Conservation (phyloP, 1,284 basidiomycete genomes). For the Tausonia pullulans region DNA sequence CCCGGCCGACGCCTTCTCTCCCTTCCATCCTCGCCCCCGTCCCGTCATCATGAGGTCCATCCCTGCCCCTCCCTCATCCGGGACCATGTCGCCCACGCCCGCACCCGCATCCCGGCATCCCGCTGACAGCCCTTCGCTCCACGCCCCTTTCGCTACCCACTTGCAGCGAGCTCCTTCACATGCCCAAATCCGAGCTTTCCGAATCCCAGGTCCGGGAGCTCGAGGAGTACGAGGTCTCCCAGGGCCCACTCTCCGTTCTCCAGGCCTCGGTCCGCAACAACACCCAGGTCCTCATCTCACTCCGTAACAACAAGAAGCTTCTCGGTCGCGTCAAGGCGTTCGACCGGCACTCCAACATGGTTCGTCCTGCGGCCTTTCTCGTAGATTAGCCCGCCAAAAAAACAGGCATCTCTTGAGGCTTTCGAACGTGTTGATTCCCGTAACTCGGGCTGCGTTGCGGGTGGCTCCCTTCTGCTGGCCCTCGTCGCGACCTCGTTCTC, state of each 20-base stretch:
- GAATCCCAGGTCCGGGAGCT: constrained; percentile 90
- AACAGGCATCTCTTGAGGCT: background rate
- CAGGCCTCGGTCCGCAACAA: constrained; percentile 97
- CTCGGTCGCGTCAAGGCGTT: constrained; percentile 97
- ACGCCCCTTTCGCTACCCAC: background rate
- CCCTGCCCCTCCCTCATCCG: background rate
- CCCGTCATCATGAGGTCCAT: background rate
- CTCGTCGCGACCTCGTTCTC: background rate
- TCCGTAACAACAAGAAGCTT: constrained; percentile 98
- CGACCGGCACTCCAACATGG: constrained; percentile 98
- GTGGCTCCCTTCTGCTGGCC: too few species aligned
- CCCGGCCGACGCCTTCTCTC: too few species aligned
- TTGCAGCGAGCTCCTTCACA: constrained; percentile 84
- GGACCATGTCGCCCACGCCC: background rate
- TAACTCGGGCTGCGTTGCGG: too few species aligned
- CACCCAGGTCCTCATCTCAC: constrained; percentile 90
- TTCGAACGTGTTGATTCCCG: background rate
- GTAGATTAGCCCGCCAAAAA: background rate
- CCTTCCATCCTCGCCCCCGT: too few species aligned
- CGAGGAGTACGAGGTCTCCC: constrained; percentile 94
- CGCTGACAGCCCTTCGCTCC: background rate
- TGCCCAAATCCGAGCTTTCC: constrained; percentile 93
- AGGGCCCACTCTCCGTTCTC: constrained; percentile 92
- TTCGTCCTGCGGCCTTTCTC: constrained; percentile 33
- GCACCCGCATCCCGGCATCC: too few species aligned